Evolutionary conservation across 768 basidiomycete species (phyloP), one percentile per base, ranked within the genome.

Genomic region (Megacollybia marginata): DNA sequence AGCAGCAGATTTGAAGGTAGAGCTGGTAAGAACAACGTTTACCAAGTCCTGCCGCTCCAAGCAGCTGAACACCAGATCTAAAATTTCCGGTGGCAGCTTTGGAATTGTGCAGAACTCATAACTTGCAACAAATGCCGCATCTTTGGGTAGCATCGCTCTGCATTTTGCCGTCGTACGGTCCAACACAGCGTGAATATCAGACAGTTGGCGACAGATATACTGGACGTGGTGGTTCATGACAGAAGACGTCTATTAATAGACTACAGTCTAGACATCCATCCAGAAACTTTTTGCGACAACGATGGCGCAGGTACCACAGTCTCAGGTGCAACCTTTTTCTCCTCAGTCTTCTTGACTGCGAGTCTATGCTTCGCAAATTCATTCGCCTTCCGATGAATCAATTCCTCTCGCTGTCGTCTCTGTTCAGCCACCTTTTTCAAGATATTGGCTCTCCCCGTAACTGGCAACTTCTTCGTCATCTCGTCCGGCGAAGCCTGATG

Each of bases 81-180:
- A 51, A 2, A 69, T 64, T 47, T 74, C 72, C 34, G 61, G 55
- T 9, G 72, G 72, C 1, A 73, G 54, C 44, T 23, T 16, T 2
- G 53, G 48, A 32, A 42, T 40, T 18, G 38, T 28, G 23, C 23
- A 28, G 23, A 6, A 28, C 23, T 28, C 23, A 28, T 28, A 28
- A 3, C 4, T 2, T 3, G 23, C 23, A 28, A 28, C 23, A 6
- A 28, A 28, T 28, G 23, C 23, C 23, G 23, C 23, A 28, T 28
- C 23, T 28, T 28, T 28, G 23, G 23, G 23, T 6, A 28, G 23
- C 23, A 28, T 28, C 6, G 23, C 23, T 28, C 23, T 28, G 23
- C 23, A 28, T 28, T 28, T 28, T 6, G 23, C 23, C 6, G 23
- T 28, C 23, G 23, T 28, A 28, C 23, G 23, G 23, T 28, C 23